phyloP scores from a whole-genome alignment of 2,329 filamentous ascomycete species.

The Ophidiomyces ophidiicola region DNA sequence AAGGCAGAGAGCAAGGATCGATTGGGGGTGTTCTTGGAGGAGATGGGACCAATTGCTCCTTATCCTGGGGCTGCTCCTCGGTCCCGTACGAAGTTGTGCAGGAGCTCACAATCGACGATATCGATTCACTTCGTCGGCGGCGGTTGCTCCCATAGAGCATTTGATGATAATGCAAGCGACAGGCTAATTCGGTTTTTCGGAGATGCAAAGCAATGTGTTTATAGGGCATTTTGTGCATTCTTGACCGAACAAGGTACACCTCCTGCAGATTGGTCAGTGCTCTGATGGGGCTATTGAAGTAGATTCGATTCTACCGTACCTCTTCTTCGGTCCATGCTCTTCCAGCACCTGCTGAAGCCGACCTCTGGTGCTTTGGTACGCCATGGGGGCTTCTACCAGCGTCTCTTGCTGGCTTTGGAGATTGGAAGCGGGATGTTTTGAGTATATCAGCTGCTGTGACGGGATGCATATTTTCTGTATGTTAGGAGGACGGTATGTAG shows the following conservation, averaged over 20 bases:
- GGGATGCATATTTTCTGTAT: conserved; percentile 3
- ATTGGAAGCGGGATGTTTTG: conserved; percentile 8
- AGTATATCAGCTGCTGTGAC: conserved; percentile 9
- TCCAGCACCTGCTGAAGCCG: conserved; percentile 59
- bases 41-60: conserved; percentile 5
- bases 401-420: conserved; percentile 4
- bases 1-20: conserved; percentile 8
- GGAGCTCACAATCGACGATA: conserved; percentile 46
- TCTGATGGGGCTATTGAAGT: neutral
- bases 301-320: conserved; percentile 38
- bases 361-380: conserved; percentile 54
- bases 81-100: conserved; percentile 22
- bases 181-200: conserved; percentile 79
- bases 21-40: conserved; percentile 7
- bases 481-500: neutral
- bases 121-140: conserved; percentile 61
- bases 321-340: conserved; percentile 78
- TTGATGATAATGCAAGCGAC: conserved; percentile 77
- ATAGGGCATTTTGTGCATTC: conserved; percentile 79
- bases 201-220: conserved; percentile 77
- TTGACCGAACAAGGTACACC: conserved; percentile 69
- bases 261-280: conserved; percentile 43
- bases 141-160: conserved; percentile 71
- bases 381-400: conserved; percentile 22
- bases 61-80: conserved; percentile 8